Evolutionary conservation across 441 rosid species (phyloP).

Genomic region (Omphalea diandra): DNA sequence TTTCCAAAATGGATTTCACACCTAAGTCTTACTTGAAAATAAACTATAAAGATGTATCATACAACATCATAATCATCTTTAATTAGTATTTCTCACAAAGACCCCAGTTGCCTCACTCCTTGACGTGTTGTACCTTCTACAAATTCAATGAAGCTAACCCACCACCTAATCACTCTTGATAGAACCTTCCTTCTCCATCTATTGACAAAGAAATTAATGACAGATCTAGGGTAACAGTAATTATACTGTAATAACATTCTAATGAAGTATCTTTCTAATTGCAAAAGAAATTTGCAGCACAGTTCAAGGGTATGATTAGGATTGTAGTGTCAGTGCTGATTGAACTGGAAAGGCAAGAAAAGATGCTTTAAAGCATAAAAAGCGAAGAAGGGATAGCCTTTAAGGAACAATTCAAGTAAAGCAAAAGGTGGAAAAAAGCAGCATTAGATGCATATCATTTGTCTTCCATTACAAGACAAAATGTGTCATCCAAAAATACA

Average conservation of each 20-base stretch:
- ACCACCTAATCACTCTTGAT: background rate
- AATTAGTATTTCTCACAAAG: background rate
- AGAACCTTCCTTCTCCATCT: background rate
- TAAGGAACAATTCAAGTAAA: constrained; percentile 14
- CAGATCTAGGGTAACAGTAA: background rate
- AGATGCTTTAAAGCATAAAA: constrained; percentile 18
- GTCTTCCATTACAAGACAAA: constrained; percentile 17
- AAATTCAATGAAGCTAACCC: constrained; percentile 8
- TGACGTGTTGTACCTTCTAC: background rate
- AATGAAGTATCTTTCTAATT: background rate
- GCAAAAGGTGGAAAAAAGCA: constrained; percentile 18
- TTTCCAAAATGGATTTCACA: constrained; percentile 16
- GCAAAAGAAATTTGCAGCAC: background rate
- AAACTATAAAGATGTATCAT: background rate
- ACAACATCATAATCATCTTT: background rate
- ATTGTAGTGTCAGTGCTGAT: background rate
- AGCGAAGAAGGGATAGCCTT: constrained; percentile 7
- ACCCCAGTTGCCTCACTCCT: background rate
- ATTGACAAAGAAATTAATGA: background rate
- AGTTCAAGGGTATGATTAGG: constrained; percentile 4
- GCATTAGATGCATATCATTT: background rate
- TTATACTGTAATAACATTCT: background rate
- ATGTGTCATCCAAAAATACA: background rate
- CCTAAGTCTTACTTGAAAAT: background rate
- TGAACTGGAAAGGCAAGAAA: constrained; percentile 18